phyloP scores from a whole-genome alignment of 352 stramenopile genomes.

The Globisporangium perplexum region DNA sequence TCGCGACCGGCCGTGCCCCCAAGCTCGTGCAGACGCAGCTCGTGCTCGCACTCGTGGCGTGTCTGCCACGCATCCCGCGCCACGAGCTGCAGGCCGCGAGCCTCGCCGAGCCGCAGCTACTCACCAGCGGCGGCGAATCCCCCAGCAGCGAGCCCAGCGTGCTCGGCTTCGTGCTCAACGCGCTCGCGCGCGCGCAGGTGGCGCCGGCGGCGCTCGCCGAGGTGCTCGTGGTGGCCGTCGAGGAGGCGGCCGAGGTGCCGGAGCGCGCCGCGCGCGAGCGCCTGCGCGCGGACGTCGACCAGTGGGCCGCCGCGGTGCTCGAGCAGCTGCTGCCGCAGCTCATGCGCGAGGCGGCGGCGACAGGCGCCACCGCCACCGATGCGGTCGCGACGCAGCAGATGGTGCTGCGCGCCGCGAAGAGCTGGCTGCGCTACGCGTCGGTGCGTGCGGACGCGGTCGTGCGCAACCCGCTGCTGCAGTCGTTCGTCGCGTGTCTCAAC shows the following conservation, averaged over 20 bases:
- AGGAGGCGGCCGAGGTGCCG: constrained; percentile 51
- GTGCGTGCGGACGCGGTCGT: constrained; percentile 37
- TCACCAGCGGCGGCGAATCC: neutral
- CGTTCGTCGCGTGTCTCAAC: constrained; percentile 49
- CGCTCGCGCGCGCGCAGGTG: constrained; percentile 34
- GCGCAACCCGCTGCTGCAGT: constrained; percentile 65
- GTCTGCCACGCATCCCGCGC: constrained; percentile 36
- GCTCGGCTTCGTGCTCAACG: constrained; percentile 52
- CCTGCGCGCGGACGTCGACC: constrained; percentile 58
- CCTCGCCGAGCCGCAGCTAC: constrained; percentile 9
- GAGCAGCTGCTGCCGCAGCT: constrained; percentile 65
- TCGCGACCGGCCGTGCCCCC: constrained; percentile 30
- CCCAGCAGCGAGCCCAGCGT: constrained; percentile 15
- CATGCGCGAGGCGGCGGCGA: constrained; percentile 46
- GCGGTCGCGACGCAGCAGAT: constrained; percentile 39
- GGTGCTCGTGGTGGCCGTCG: constrained; percentile 60
- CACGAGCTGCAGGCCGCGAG: constrained; percentile 27
- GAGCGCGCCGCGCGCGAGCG: constrained; percentile 38
- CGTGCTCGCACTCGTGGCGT: constrained; percentile 57
- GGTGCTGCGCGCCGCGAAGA: constrained; percentile 50
- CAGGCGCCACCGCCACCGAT: constrained; percentile 13
- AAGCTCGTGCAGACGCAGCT: constrained; percentile 75
- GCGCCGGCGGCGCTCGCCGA: constrained; percentile 36
- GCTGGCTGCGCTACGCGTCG: constrained; percentile 57
- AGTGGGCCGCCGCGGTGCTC: constrained; percentile 48